Evolutionary conservation across 441 rosid species (phyloP).

Genomic region (Brassica balearica): DNA sequence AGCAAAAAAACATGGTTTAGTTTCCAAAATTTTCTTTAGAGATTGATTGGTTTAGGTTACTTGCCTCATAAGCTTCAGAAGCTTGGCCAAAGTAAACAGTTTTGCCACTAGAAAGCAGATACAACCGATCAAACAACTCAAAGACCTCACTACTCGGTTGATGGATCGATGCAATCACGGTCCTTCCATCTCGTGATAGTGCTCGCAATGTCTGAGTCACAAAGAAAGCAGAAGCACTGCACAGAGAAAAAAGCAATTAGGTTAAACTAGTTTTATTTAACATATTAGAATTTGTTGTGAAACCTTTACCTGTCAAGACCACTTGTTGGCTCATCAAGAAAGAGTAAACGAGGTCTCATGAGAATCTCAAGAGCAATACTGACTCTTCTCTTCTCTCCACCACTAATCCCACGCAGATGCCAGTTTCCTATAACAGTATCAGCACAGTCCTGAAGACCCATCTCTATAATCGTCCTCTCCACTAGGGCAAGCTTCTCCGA

Average conservation of each 20-base stretch:
- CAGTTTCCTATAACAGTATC: conserved; percentile 95
- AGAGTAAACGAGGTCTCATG: conserved; percentile 93
- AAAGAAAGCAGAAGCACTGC: conserved; percentile 95
- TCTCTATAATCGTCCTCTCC: conserved; percentile 85
- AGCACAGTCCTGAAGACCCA: conserved; percentile 98
- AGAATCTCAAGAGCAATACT: conserved; percentile 97
- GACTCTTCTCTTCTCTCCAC: conserved; percentile 94
- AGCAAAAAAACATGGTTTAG: background rate
- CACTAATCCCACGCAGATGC: conserved; percentile 96
- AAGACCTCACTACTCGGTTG: conserved; percentile 98
- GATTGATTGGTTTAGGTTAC: conserved; percentile 8
- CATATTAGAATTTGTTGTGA: background rate
- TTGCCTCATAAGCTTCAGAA: conserved; percentile 90
- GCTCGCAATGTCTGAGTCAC: conserved; percentile 89
- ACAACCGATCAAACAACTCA: conserved; percentile 86
- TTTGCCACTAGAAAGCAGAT: conserved; percentile 93
- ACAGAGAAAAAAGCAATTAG: conserved; percentile 14
- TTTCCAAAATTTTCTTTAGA: conserved; percentile 7
- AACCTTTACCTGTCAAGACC: conserved; percentile 65
- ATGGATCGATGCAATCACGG: conserved; percentile 91
- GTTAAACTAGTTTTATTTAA: background rate
- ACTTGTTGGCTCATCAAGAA: conserved; percentile 98
- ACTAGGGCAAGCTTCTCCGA: conserved; percentile 82
- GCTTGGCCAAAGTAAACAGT: conserved; percentile 89
- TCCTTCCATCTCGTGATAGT: conserved; percentile 93